Percentiles rank a stretch among this genome's conserved stretches.
These are phyloP conservation scores for Botryotinia convoluta DNA, from an alignment of 2,329 filamentous ascomycete species.

Conservation along the genomic window DNA sequence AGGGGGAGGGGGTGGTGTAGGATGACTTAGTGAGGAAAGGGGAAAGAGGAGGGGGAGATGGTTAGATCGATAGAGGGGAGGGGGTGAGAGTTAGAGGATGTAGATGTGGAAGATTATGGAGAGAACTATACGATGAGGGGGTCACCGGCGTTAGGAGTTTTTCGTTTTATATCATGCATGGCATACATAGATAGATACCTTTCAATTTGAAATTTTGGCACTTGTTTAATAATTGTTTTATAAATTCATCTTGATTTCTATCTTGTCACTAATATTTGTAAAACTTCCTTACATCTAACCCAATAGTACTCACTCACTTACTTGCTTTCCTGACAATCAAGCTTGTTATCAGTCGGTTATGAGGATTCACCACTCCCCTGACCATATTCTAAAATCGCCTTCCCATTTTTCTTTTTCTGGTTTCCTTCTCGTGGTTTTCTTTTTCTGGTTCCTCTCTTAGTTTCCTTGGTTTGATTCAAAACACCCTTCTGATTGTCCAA, in stretches of 20 bases:
- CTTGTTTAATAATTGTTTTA: not conserved
- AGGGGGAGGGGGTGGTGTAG: slow-evolving; percentile 74
- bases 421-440: too few species aligned
- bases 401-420: too few species aligned
- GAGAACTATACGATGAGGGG: not conserved
- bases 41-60: not conserved
- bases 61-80: not conserved
- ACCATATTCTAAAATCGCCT: too few species aligned
- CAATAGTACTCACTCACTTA: too few species aligned
- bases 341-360: too few species aligned
- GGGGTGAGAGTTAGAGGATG: not conserved
- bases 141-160: not conserved
- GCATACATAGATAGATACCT: not conserved
- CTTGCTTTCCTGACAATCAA: too few species aligned
- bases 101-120: not conserved
- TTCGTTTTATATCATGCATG: not conserved
- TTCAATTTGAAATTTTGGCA: not conserved
- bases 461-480: too few species aligned
- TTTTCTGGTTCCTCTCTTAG: too few species aligned
- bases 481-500: too few species aligned
- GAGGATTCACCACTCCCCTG: too few species aligned
- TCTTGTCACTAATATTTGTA: not conserved
- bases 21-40: not conserved
- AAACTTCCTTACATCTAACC: too few species aligned
- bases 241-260: not conserved